Base-by-base conservation (phyloP, 805 yeast species). In the Metschnikowia aberdeeniae region DNA sequence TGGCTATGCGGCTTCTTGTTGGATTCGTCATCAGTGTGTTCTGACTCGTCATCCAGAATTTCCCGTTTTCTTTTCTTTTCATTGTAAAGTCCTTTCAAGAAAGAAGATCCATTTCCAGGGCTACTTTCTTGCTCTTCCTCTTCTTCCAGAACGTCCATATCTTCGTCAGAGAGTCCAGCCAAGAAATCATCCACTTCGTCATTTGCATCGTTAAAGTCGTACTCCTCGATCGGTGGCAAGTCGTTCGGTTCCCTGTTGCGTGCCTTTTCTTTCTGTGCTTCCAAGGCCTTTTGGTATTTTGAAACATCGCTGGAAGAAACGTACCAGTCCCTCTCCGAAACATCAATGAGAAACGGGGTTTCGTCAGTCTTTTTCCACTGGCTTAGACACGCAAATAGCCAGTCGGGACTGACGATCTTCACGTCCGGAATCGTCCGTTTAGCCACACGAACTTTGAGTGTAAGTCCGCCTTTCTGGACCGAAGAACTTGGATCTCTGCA, bases 301-400 rank as follows among this genome's bases (percentile, higher is more conserved):
- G 68, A 70, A 17, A 70, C 58, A 45, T 76, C 85, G 39, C 66
- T 72, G 2, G 70, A 69, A 14, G 75, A 61, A 31, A 73, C 69
- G 12, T 73, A 59, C 59, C 76, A 61, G 31, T 66, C 68, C 31
- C 69, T 72, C 1, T 74, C 75, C 17, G 74, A 72, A 5, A 71
- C 73, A 5, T 73, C 65, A 14, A 89, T 68, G 34, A 72, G 61
- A 58, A 72, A 90, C 3, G 76, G 79, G 3, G 61, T 69, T 51
- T 84, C 93, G 13, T 82, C 80, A 0, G 82, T 82, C 37, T 75
- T 76, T 44, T 72, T 70, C 98, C 98, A 92, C 22, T 75, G 66
- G 6, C 89, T 81, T 53, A 92, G 71, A 62, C 97, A 86, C 31
- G 84, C 82, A 67, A 90, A 90, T 2, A 92, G 66, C 99, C 99